Percentiles rank a stretch among this genome's conserved stretches.
Evolutionary conservation across 2,329 filamentous ascomycete species (phyloP).

Genomic region (Aspergillus felis): DNA sequence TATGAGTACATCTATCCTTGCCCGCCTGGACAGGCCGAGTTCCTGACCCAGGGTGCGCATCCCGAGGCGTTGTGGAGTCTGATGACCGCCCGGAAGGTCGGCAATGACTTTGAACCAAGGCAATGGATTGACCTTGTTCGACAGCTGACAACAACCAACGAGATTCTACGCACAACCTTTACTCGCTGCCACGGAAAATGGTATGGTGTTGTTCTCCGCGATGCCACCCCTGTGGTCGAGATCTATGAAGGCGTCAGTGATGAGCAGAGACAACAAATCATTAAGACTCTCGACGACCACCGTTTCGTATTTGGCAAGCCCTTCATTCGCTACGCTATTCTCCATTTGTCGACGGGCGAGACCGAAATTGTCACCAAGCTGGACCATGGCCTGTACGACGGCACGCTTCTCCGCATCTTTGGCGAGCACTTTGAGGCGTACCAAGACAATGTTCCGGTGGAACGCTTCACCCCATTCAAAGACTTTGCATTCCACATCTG

Average conservation of each 20-base stretch:
- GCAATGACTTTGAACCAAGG: slow-evolving; percentile 6
- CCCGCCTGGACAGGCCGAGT: slow-evolving; percentile 1
- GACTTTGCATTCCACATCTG: slow-evolving; percentile 21
- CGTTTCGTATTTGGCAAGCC: slow-evolving; percentile 30
- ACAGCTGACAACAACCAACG: slow-evolving; percentile 6
- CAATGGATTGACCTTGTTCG: slow-evolving; percentile 12
- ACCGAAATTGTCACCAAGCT: slow-evolving; percentile 31
- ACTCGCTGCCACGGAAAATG: slow-evolving; percentile 4
- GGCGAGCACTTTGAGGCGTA: slow-evolving; percentile 29
- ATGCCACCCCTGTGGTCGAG: slow-evolving; percentile 8
- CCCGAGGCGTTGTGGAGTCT: slow-evolving; percentile 1
- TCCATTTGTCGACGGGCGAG: slow-evolving; percentile 19
- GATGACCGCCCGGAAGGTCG: background rate
- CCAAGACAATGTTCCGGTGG: slow-evolving; percentile 11
- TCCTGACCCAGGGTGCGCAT: slow-evolving; percentile 1
- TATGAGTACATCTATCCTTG: slow-evolving; percentile 2
- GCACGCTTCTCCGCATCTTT: slow-evolving; percentile 36
- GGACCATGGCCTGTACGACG: slow-evolving; percentile 34
- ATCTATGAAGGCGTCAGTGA: slow-evolving; percentile 4
- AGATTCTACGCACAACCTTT: slow-evolving; percentile 11
- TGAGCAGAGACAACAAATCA: slow-evolving; percentile 17
- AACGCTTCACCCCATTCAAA: slow-evolving; percentile 18
- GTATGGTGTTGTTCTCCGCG: slow-evolving; percentile 15
- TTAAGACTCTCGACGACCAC: slow-evolving; percentile 21
- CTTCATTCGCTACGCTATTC: slow-evolving; percentile 33